These are phyloP conservation scores for Chlorella sp. DNA, from an alignment of 139 green algal genomes.

Conservation along the genomic window DNA sequence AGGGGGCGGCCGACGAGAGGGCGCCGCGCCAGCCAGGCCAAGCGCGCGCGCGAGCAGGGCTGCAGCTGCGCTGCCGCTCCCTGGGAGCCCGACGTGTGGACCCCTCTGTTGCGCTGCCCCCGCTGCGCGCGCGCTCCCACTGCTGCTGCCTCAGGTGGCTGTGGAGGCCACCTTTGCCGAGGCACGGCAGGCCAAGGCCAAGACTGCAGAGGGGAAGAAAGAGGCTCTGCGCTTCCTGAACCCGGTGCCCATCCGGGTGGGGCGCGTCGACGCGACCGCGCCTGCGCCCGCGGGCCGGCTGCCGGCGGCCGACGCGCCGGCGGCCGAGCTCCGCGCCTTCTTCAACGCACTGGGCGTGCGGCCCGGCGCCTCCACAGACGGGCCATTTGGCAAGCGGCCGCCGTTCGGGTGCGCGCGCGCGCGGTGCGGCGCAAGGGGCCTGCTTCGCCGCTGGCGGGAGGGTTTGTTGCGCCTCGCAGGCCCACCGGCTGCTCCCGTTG, in stretches of 20 bases:
- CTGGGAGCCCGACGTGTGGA: neutral
- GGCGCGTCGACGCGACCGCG: constrained; percentile 57
- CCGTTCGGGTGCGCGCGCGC: constrained; percentile 48
- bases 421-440: neutral
- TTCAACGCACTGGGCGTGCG: constrained; percentile 44
- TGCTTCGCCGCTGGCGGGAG: neutral
- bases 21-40: neutral
- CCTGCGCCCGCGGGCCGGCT: constrained; percentile 39
- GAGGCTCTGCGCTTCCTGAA: no score
- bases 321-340: constrained; percentile 48
- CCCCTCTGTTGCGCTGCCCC: neutral
- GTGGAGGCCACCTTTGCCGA: no score
- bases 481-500: neutral
- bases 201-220: no score
- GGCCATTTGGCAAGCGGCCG: constrained; percentile 62
- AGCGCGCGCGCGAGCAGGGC: neutral
- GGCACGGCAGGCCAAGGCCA: no score
- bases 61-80: neutral
- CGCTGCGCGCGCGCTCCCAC: neutral
- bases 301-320: constrained; percentile 34
- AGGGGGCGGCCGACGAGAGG: neutral
- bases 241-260: constrained; percentile 52
- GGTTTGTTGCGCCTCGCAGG: neutral
- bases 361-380: constrained; percentile 13
- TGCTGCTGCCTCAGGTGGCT: neutral